These are phyloP conservation scores for Sporobolomyces phaffii DNA, from an alignment of 768 basidiomycete genomes.

Conservation along the genomic window DNA sequence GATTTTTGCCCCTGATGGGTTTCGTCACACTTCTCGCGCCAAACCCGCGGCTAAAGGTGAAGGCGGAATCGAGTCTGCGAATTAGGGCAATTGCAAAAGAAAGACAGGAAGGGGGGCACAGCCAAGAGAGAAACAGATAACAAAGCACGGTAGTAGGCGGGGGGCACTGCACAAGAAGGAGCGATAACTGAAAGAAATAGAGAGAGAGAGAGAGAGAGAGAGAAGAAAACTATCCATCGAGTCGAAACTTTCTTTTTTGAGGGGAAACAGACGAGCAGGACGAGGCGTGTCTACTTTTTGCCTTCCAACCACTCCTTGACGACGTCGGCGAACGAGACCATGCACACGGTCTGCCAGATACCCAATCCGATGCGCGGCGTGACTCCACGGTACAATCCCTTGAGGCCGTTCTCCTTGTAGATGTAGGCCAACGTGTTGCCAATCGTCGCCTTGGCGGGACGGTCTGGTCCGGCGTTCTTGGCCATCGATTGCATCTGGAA, in stretches of 20 bases:
- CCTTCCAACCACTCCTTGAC: conserved; percentile 52
- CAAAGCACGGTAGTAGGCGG: too few species aligned
- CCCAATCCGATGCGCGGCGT: conserved; percentile 93
- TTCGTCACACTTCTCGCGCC: not conserved
- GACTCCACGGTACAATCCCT: conserved; percentile 94
- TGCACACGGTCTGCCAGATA: conserved; percentile 92
- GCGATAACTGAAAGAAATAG: not conserved
- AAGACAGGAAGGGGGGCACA: not conserved
- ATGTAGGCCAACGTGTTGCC: conserved; percentile 77
- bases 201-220: not conserved
- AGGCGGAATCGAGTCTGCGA: not conserved
- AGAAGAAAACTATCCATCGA: not conserved
- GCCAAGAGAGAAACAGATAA: not conserved
- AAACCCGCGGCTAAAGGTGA: not conserved
- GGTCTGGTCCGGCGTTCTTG: conserved; percentile 64
- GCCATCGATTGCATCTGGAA: conserved; percentile 97
- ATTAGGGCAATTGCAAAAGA: not conserved
- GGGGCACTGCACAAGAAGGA: too few species aligned
- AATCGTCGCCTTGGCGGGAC: conserved; percentile 87
- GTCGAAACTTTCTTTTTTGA: too few species aligned
- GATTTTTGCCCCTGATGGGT: not conserved
- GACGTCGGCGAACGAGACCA: conserved; percentile 97
- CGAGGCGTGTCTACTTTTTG: conserved; percentile 1
- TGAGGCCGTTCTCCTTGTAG: conserved; percentile 92
- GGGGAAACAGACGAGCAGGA: not conserved